Evolutionary conservation across 78 protist genomes (phyloP).

Genomic region (Bigelowiella natans): DNA sequence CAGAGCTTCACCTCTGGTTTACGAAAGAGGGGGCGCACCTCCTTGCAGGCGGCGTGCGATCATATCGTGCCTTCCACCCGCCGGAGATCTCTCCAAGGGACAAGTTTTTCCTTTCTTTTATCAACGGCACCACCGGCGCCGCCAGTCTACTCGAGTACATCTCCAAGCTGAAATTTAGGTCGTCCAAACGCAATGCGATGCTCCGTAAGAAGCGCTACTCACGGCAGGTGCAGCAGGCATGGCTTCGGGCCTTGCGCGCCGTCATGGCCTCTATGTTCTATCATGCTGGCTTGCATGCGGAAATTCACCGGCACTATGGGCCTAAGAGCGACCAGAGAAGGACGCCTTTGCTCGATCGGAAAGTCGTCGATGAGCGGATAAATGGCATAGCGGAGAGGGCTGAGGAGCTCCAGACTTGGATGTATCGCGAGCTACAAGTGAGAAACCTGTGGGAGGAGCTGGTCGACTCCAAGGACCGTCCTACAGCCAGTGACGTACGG

Average conservation of each 20-base stretch:
- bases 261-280: background rate
- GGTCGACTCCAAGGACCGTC: too few species aligned
- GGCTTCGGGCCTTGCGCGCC: background rate
- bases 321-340: background rate
- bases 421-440: background rate
- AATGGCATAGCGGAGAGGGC: background rate
- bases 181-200: background rate
- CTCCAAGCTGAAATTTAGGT: background rate
- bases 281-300: background rate
- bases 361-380: background rate
- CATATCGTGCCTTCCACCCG: background rate
- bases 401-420: background rate
- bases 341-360: background rate
- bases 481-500: too few species aligned
- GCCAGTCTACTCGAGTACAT: background rate
- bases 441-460: background rate
- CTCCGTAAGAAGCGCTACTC: background rate
- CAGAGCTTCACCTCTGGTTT: background rate
- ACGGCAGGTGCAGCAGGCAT: background rate
- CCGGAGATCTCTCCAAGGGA: background rate
- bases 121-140: background rate
- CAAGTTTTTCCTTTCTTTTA: background rate
- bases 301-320: background rate
- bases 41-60: background rate
- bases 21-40: background rate